Evolutionary conservation across 441 rosid species (phyloP).

Genomic region (Mallotus japonicus): DNA sequence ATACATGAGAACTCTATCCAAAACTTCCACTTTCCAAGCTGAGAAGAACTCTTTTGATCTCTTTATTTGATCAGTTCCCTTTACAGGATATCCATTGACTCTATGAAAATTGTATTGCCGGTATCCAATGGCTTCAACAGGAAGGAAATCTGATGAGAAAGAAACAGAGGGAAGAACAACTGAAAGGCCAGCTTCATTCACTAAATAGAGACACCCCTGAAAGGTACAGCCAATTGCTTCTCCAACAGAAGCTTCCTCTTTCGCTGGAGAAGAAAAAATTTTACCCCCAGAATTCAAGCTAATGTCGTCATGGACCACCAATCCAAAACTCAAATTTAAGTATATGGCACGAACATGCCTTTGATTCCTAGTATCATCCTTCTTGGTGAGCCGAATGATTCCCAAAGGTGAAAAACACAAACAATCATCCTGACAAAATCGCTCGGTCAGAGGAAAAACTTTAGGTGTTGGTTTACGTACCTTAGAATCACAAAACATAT

Average conservation of each 20-base stretch:
- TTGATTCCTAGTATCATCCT: slow-evolving; percentile 32
- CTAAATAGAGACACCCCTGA: slow-evolving; percentile 85
- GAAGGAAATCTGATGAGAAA: slow-evolving; percentile 49
- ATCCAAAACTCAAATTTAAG: slow-evolving; percentile 48
- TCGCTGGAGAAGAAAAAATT: slow-evolving; percentile 32
- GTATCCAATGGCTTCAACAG: slow-evolving; percentile 59
- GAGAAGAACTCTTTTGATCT: slow-evolving; percentile 39
- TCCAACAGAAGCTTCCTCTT: slow-evolving; percentile 48
- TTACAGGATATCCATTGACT: slow-evolving; percentile 30
- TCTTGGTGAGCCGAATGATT: slow-evolving; percentile 69
- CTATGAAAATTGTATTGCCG: slow-evolving; percentile 40
- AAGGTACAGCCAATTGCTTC: slow-evolving; percentile 84
- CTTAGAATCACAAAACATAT: slow-evolving; percentile 35
- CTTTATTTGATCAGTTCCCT: slow-evolving; percentile 29
- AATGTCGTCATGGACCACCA: slow-evolving; percentile 54
- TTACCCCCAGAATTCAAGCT: slow-evolving; percentile 42
- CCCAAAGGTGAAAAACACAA: slow-evolving; percentile 83
- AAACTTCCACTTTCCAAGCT: slow-evolving; percentile 80
- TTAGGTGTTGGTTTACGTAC: slow-evolving; percentile 43
- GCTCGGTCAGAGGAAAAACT: slow-evolving; percentile 62
- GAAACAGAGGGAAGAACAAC: slow-evolving; percentile 86
- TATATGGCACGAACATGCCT: slow-evolving; percentile 49
- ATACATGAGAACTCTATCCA: slow-evolving; percentile 81
- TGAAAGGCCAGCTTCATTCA: slow-evolving; percentile 76
- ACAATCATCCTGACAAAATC: slow-evolving; percentile 57